Evolutionary conservation across 805 yeast genomes (phyloP), one percentile per base, ranked within the genome.

Genomic region (Metschnikowia lunata): DNA sequence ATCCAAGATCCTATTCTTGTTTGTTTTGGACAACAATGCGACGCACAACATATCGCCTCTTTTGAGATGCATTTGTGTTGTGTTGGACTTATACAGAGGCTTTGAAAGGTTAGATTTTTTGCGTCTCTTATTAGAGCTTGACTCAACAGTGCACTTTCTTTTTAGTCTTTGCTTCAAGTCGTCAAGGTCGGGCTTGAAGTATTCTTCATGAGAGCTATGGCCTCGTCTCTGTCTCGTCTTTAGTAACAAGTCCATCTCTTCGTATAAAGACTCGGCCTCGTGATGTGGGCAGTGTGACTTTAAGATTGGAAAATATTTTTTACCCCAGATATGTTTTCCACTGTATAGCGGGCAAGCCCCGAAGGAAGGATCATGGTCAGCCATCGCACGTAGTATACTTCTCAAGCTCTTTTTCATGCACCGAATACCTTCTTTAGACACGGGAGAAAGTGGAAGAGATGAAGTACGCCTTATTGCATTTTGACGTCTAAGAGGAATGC

Each of bases 401-500:
- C 11, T 30, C 31, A 49, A 43, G 15, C 36, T 46, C 12, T 13
- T 30, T 27, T 44, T 45, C 18, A 45, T 40, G 10, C 26, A 12
- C 14, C 12, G 14, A 8, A 34, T 48, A 39, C 31, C 26, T 7
- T 36, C 10, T 12, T 23, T 31, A 9, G 12, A 18, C 6, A 28
- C 8, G 7, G 32, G 35, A 36, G 27, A 30, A 29, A 12, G 3
- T 10, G 31, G 31, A 7, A 40, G 26, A 8, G 39, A 30, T 4
- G 27, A 13, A 7, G 11, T 30, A 8, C 51, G 42, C 12, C 69
- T 46, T 3, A 67, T 57, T 7, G 71, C 71, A 47, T 67, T 66
- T 40, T 62, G 71, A 8, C 71, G 49, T 26, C 62, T 47, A 29
- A 67, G 56, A 0, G 69, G 63, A 7, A 62, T 43, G 11, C 55